Evolutionary conservation across 495 filamentous ascomycete species (phyloP).

Genomic region (Xylaria longipes): DNA sequence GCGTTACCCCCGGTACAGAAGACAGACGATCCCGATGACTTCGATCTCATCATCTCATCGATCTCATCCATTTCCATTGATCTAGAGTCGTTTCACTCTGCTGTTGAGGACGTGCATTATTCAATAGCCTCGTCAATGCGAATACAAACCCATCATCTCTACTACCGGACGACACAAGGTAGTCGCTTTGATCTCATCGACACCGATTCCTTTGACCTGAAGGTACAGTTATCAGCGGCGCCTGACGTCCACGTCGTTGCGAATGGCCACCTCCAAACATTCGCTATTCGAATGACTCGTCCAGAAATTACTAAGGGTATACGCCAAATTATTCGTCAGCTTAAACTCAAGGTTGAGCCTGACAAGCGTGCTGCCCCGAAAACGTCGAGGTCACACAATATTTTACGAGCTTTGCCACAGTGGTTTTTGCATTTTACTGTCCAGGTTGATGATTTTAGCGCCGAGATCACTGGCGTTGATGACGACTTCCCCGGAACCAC

Average conservation of each 20-base stretch:
- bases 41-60: constrained; percentile 91
- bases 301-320: constrained; percentile 91
- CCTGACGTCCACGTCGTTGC: constrained; percentile 85
- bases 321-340: constrained; percentile 85
- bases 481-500: constrained; percentile 76
- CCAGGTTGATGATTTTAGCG: constrained; percentile 84
- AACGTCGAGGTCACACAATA: constrained; percentile 60
- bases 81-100: constrained; percentile 91
- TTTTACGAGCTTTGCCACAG: constrained; percentile 76
- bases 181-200: constrained; percentile 83
- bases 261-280: constrained; percentile 81
- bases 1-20: constrained; percentile 71
- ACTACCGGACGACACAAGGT: constrained; percentile 88
- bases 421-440: constrained; percentile 88
- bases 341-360: constrained; percentile 66
- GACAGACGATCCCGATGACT: constrained; percentile 75
- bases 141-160: constrained; percentile 86
- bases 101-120: constrained; percentile 84
- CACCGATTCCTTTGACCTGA: constrained; percentile 85
- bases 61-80: constrained; percentile 92
- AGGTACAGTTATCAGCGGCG: constrained; percentile 80
- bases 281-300: constrained; percentile 87
- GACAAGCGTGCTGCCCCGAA: constrained; percentile 62
- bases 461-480: constrained; percentile 92
- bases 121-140: constrained; percentile 81